phyloP scores from a whole-genome alignment of 306 rosid species.

The Urtica urens region DNA sequence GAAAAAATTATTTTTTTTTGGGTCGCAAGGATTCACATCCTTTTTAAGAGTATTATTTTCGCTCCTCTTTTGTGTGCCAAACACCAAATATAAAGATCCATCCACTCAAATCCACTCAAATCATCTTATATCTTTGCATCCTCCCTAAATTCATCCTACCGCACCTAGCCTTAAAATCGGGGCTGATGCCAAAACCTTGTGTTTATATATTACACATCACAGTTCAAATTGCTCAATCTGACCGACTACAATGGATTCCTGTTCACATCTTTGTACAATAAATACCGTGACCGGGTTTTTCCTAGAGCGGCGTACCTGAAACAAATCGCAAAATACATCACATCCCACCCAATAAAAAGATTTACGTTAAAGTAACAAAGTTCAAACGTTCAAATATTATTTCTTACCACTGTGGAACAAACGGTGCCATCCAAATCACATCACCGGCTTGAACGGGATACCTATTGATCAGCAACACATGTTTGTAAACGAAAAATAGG shows the following conservation, averaged over 20 bases:
- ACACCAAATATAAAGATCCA: too few relatives aligned
- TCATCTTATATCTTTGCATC: too few relatives aligned
- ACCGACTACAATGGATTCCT: slow-evolving; percentile 53
- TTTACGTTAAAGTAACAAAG: neutral
- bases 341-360: neutral
- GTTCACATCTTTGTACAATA: slow-evolving; percentile 82
- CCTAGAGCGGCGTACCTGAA: slow-evolving; percentile 95
- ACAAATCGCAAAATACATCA: slow-evolving; percentile 6
- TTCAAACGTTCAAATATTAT: neutral
- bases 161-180: too few relatives aligned
- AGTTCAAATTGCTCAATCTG: too few relatives aligned
- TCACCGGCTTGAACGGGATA: slow-evolving; percentile 90
- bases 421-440: slow-evolving; percentile 99
- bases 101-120: too few relatives aligned
- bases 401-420: slow-evolving; percentile 77
- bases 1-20: too few relatives aligned
- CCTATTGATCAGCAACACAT: slow-evolving; percentile 29
- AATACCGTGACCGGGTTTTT: slow-evolving; percentile 64
- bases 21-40: too few relatives aligned
- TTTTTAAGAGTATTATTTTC: too few relatives aligned
- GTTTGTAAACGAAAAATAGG: neutral
- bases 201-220: too few relatives aligned
- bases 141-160: too few relatives aligned
- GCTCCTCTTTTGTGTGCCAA: too few relatives aligned
- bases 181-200: too few relatives aligned